A percentile compares a stretch with the other conserved stretches of the same genome.
These are phyloP conservation scores for Pseudocercospora ulei DNA, from an alignment of 2,329 filamentous ascomycete genomes.

Conservation along the genomic window DNA sequence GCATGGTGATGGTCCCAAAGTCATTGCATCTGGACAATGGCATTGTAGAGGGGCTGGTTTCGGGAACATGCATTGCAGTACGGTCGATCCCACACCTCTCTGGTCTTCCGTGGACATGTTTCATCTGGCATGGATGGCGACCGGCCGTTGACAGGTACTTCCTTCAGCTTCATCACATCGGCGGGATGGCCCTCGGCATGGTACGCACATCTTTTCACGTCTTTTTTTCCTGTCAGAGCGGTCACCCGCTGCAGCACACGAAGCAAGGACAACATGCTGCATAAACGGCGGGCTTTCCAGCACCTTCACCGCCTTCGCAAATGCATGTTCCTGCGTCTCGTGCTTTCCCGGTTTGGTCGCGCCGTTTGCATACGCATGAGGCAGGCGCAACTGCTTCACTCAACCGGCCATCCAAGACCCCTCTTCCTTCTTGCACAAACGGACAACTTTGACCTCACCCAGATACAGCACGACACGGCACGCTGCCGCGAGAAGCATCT, in stretches of 20 bases:
- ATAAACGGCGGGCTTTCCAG: constrained; percentile 15
- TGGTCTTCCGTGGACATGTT: constrained; percentile 2
- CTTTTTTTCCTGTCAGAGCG: constrained; percentile 6
- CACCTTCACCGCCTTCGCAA: constrained; percentile 6
- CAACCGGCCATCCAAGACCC: constrained; percentile 1
- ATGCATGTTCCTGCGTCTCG: background rate
- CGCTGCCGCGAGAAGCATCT: background rate
- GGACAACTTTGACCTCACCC: background rate
- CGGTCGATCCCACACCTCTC: background rate
- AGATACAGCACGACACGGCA: background rate
- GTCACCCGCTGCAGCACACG: constrained; percentile 11
- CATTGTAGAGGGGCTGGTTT: constrained; percentile 14
- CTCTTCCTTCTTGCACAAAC: constrained; percentile 2
- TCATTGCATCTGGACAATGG: constrained; percentile 9
- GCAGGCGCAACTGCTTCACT: constrained; percentile 7
- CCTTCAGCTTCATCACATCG: background rate
- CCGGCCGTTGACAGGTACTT: too few relatives aligned
- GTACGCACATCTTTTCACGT: constrained; percentile 6
- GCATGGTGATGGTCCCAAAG: background rate
- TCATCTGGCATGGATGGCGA: background rate
- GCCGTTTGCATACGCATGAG: constrained; percentile 7
- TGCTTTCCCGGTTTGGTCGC: background rate
- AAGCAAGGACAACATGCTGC: too few relatives aligned
- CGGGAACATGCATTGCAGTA: constrained; percentile 15
- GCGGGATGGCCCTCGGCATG: background rate